Evolutionary conservation across 192 early-diverging fungal species (phyloP).

Genomic region (Mortierella claussenii): DNA sequence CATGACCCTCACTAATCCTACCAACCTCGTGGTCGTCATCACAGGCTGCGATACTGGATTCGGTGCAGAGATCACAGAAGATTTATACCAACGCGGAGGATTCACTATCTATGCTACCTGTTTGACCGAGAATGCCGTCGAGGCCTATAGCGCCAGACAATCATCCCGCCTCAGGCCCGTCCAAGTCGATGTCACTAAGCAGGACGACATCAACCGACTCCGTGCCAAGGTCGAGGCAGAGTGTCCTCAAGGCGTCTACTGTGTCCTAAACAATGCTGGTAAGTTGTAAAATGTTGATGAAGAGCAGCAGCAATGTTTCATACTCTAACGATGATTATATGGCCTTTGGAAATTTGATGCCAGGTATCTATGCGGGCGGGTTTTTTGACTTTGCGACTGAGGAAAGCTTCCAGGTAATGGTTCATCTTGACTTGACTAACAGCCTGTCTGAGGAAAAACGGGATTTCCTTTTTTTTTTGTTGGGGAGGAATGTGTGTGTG

Average conservation of each 20-base stretch:
- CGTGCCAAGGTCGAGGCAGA: slow-evolving; percentile 40
- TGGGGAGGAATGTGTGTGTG: too few relatives aligned
- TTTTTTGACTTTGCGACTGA: slow-evolving; percentile 45
- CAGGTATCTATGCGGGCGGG: slow-evolving; percentile 49
- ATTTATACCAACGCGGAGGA: slow-evolving; percentile 35
- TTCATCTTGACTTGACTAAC: too few relatives aligned
- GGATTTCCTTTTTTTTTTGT: too few relatives aligned
- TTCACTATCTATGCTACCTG: slow-evolving; percentile 51
- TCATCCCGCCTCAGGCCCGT: slow-evolving; percentile 39
- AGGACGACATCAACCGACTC: slow-evolving; percentile 37
- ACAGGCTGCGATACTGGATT: slow-evolving; percentile 51
- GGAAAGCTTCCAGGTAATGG: slow-evolving; percentile 47
- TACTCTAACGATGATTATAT: too few relatives aligned
- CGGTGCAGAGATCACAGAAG: slow-evolving; percentile 43
- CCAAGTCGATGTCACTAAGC: slow-evolving; percentile 50
- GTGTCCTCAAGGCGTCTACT: slow-evolving; percentile 49
- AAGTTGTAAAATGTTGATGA: too few relatives aligned
- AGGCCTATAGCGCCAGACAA: slow-evolving; percentile 22
- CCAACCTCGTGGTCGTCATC: slow-evolving; percentile 40
- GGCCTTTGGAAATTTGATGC: too few relatives aligned
- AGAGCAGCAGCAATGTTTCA: too few relatives aligned
- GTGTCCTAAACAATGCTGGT: slow-evolving; percentile 51
- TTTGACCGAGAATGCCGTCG: slow-evolving; percentile 33
- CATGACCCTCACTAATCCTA: slow-evolving; percentile 33
- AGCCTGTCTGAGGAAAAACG: too few relatives aligned